Base-by-base conservation (phyloP, 106 monocot genomes). In the Dendrobium nobile region DNA sequence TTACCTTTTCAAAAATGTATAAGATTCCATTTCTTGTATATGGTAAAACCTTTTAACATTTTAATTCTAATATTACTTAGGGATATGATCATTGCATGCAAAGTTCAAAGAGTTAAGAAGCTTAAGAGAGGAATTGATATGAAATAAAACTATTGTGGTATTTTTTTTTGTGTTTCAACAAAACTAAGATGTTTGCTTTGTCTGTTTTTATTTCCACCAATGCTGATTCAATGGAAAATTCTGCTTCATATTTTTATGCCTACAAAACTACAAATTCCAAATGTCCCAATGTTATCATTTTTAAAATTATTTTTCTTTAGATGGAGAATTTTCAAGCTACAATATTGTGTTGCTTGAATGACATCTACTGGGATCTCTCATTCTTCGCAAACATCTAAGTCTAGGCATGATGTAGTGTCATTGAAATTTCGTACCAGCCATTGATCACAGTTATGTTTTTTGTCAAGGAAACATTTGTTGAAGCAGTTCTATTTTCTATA, bases 201-300 rank as follows among this genome's bases (percentile, higher is more conserved):
- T 37, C 70, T 13, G n/a, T 61, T 70, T 33, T 37, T 4, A 67
- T 31, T 70, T 24, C 11, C 11, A 33, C 3, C 37, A 24, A 26
- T 70, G 24, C 70, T 70, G 7, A 70, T 70, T 70, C 70, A 70
- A 15, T 11, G 70, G 70, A 70, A 37, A 8, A 70, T 70, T 70
- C 70, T 33, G 4, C 37, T 33, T 37, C 70, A 70, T 9, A 33
- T 70, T 70, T 70, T 70, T 33, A 70, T 70, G 28, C 15, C 70
- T 70, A 70, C 0, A 4, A 61, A 61, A 16, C 70, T 22, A 70
- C 4, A 22, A 61, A 61, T 61, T 61, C 22, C 19, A 22, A n/a
- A 61, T 61, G 5, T 61, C 61, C 61, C 7, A 61, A 22, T n/a
- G n/a, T 2, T 61, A 22, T 61, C n/a, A 61, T 61, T 61, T 61